Percentiles rank a stretch among this genome's conserved stretches.
phyloP scores from a whole-genome alignment of 202 grass and related monocot species.

The Schoenoplectus triqueter region DNA sequence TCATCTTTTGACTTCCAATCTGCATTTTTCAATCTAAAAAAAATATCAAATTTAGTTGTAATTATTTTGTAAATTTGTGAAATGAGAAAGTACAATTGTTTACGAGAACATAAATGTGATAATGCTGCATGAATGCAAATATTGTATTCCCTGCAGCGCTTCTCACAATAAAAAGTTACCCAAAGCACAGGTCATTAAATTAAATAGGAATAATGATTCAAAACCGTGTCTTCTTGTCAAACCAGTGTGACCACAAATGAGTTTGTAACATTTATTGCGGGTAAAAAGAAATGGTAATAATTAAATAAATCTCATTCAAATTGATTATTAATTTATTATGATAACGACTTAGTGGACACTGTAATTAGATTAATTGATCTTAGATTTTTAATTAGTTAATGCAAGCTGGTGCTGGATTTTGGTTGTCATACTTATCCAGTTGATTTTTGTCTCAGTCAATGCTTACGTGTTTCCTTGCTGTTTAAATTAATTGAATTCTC shows the following conservation, averaged over 20 bases:
- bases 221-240: constrained; percentile 7
- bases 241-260: not conserved
- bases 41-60: no score
- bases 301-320: not conserved
- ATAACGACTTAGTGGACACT: not conserved
- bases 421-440: constrained; percentile 3
- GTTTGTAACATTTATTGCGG: not conserved
- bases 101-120: not conserved
- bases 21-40: no score
- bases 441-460: not conserved
- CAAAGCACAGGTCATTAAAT: not conserved
- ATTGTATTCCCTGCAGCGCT: not conserved
- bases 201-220: not conserved
- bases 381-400: constrained; percentile 1
- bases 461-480: not conserved
- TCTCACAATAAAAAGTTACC: not conserved
- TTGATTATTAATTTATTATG: not conserved
- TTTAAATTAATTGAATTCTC: not conserved
- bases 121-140: not conserved
- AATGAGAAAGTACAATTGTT: no score
- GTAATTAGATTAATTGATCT: not conserved
- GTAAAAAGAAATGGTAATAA: not conserved
- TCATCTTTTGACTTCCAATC: no score
- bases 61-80: no score
- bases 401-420: not conserved